Percentiles rank a stretch among this genome's conserved stretches.
Evolutionary conservation across 768 basidiomycete genomes (phyloP).

Genomic region (Podaxis pistillaris): DNA sequence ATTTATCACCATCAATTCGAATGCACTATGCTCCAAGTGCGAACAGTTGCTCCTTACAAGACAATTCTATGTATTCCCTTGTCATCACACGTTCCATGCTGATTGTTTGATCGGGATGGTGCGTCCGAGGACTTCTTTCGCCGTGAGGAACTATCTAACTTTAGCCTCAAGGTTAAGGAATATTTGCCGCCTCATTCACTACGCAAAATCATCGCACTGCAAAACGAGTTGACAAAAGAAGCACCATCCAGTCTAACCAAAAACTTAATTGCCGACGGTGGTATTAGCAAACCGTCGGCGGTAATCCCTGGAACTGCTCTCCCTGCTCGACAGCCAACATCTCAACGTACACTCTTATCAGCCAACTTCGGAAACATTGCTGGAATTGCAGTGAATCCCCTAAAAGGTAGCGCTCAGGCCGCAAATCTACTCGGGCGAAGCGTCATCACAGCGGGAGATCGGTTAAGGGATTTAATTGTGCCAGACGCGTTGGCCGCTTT

Average conservation of each 20-base stretch:
- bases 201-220: constrained; percentile 82
- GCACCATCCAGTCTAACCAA: constrained; percentile 19
- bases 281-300: constrained; percentile 29
- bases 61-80: constrained; percentile 99
- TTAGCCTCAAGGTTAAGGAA: constrained; percentile 74
- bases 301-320: constrained; percentile 24
- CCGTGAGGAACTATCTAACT: constrained; percentile 6
- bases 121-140: constrained; percentile 28
- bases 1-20: constrained; percentile 87
- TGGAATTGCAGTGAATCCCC: constrained; percentile 34
- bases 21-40: constrained; percentile 86
- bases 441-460: constrained; percentile 85
- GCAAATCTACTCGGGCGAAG: constrained; percentile 74
- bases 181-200: constrained; percentile 80
- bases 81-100: constrained; percentile 96
- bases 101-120: constrained; percentile 96
- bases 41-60: constrained; percentile 72
- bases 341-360: constrained; percentile 70
- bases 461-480: constrained; percentile 86
- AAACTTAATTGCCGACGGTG: constrained; percentile 28
- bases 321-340: constrained; percentile 40
- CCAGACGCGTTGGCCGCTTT: constrained; percentile 90
- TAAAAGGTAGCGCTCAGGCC: constrained; percentile 64
- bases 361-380: constrained; percentile 59
- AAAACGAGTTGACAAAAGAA: constrained; percentile 76